Evolutionary conservation across 805 yeast genomes (phyloP).

Genomic region (Hagleromyces aurorensis): DNA sequence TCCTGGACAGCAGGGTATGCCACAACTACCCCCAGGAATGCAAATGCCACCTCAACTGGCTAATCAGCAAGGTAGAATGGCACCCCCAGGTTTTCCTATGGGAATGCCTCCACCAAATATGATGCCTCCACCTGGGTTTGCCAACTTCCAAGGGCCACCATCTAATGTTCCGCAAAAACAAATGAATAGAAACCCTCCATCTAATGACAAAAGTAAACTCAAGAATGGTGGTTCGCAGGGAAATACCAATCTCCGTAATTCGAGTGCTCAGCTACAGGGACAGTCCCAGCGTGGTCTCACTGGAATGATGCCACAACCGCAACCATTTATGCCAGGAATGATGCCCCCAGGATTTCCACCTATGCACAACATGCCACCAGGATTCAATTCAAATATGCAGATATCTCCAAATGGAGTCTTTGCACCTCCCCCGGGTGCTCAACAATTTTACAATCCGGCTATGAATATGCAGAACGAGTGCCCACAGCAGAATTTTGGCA

Average conservation of each 20-base stretch:
- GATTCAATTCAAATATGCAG: conserved; percentile 16
- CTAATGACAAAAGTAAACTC: conserved; percentile 1
- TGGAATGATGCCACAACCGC: conserved; percentile 16
- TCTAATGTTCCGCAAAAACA: too few species aligned
- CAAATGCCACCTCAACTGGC: conserved; percentile 10
- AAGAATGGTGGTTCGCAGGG: conserved; percentile 2
- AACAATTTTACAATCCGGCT: too few species aligned
- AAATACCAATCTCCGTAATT: too few species aligned
- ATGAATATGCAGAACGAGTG: too few species aligned
- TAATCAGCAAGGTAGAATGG: conserved; percentile 2
- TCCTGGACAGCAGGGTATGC: conserved; percentile 3
- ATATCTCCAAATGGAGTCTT: conserved; percentile 20
- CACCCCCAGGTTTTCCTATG: conserved; percentile 4
- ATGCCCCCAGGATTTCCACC: conserved; percentile 29
- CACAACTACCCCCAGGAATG: conserved; percentile 10
- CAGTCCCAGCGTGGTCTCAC: too few species aligned
- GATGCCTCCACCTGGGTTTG: conserved; percentile 9
- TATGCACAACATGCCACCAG: conserved; percentile 22
- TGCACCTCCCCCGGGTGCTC: conserved; percentile 12
- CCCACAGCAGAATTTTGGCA: too few species aligned
- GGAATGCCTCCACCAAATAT: conserved; percentile 11
- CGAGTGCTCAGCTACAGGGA: too few species aligned
- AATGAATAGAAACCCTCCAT: too few species aligned
- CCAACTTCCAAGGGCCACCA: conserved; percentile 5
- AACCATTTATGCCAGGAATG: conserved; percentile 22